phyloP scores from a whole-genome alignment of 805 yeast genomes.

The Candida ipomoeae region DNA sequence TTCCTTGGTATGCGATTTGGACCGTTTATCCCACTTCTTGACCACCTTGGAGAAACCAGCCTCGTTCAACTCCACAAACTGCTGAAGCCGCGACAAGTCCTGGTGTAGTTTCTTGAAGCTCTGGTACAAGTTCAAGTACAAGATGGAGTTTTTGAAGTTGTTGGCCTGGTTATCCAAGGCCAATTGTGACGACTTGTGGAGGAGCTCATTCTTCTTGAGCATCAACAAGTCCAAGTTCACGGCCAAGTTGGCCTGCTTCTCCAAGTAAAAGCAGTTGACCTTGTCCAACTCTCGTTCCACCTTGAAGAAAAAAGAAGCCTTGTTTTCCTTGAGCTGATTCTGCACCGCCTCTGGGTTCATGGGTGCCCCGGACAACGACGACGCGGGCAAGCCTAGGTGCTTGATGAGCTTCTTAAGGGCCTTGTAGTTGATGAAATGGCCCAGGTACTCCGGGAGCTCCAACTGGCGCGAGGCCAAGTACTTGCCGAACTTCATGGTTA shows the following conservation, averaged over 20 bases:
- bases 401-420: slow-evolving; percentile 89
- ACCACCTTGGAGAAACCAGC: slow-evolving; percentile 94
- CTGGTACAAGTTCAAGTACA: slow-evolving; percentile 78
- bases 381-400: slow-evolving; percentile 53
- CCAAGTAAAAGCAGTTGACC: slow-evolving; percentile 86
- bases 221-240: slow-evolving; percentile 71
- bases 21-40: slow-evolving; percentile 97
- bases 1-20: slow-evolving; percentile 92
- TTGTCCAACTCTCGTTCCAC: slow-evolving; percentile 93
- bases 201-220: slow-evolving; percentile 59
- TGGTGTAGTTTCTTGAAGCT: slow-evolving; percentile 86
- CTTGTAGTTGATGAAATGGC: slow-evolving; percentile 91
- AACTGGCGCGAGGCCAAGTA: slow-evolving; percentile 90
- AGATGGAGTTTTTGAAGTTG: slow-evolving; percentile 62
- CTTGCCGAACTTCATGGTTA: slow-evolving; percentile 82
- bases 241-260: slow-evolving; percentile 84
- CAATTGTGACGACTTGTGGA: slow-evolving; percentile 23
- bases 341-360: slow-evolving; percentile 27
- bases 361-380: slow-evolving; percentile 17
- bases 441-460: slow-evolving; percentile 92
- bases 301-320: slow-evolving; percentile 83
- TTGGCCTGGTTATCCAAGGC: slow-evolving; percentile 12
- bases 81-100: slow-evolving; percentile 84
- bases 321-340: slow-evolving; percentile 72
- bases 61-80: slow-evolving; percentile 90